A percentile compares a stretch with the other conserved stretches of the same genome.
These are phyloP conservation scores for Achlya hypogyna DNA, from an alignment of 352 stramenopile genomes.

Conservation along the genomic window DNA sequence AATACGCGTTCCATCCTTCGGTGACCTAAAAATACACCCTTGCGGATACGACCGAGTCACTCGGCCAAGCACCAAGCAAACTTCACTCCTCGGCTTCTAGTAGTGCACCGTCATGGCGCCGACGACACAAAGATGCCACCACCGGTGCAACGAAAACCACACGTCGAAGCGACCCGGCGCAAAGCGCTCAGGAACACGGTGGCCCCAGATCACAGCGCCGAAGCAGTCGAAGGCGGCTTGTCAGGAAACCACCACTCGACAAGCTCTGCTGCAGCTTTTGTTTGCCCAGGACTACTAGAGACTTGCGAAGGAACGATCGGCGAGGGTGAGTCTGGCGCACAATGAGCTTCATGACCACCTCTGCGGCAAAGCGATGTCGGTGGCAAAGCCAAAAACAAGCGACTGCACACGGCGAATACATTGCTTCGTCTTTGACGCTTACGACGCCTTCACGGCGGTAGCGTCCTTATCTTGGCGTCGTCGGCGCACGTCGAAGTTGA, in stretches of 20 bases:
- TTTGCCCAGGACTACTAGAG: no score
- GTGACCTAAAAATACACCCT: not conserved
- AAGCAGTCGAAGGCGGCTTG: conserved; percentile 62
- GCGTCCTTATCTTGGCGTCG: conserved; percentile 29
- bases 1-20: not conserved
- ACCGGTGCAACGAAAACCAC: conserved; percentile 78
- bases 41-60: no score
- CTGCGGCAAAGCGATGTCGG: no score
- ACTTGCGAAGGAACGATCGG: no score
- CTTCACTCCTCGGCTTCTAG: no score
- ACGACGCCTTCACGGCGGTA: conserved; percentile 12
- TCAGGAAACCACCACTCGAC: no score
- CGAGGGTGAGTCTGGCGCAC: no score
- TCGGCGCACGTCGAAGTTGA: conserved; percentile 94
- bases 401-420: not conserved
- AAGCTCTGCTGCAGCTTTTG: no score
- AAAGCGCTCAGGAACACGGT: conserved; percentile 74
- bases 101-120: conserved; percentile 75
- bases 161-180: conserved; percentile 79
- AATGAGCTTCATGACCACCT: no score
- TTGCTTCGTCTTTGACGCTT: not conserved
- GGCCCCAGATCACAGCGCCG: conserved; percentile 75
- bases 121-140: conserved; percentile 84
- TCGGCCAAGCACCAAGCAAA: no score
- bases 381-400: no score